Evolutionary conservation across 164 flowering plant genomes (phyloP).

Genomic region (Dillenia suffruticosa): DNA sequence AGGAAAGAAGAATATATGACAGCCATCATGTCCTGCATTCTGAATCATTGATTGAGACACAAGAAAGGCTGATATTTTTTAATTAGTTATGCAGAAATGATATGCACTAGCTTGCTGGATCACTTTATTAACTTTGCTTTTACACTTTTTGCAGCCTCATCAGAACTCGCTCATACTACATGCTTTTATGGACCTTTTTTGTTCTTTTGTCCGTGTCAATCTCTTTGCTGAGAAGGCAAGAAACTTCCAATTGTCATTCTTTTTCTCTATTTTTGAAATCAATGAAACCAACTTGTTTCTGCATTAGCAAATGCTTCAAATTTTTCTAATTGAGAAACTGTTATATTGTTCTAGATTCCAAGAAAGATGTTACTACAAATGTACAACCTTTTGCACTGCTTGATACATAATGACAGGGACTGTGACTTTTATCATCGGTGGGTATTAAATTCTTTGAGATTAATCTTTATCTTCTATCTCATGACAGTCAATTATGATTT

Average conservation of each 20-base stretch:
- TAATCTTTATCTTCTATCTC: too few relatives aligned
- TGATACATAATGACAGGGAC: slow-evolving; percentile 77
- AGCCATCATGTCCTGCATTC: too few relatives aligned
- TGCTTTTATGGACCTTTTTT: slow-evolving; percentile 98
- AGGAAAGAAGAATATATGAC: too few relatives aligned
- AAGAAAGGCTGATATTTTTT: too few relatives aligned
- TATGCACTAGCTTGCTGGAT: too few relatives aligned
- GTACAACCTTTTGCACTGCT: slow-evolving; percentile 82
- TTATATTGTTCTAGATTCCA: slow-evolving; percentile 54
- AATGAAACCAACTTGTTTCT: too few relatives aligned
- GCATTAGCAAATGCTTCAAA: too few relatives aligned
- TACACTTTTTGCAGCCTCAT: slow-evolving; percentile 80
- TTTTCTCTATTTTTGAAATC: neutral
- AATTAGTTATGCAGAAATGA: too few relatives aligned
- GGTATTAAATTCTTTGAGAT: slow-evolving; percentile 2
- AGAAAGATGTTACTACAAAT: slow-evolving; percentile 94
- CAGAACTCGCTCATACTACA: slow-evolving; percentile 92
- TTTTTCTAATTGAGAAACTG: too few relatives aligned
- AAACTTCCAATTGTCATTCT: slow-evolving; percentile 3
- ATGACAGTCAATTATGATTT: too few relatives aligned
- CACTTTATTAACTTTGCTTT: too few relatives aligned
- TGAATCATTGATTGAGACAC: too few relatives aligned
- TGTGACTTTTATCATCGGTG: slow-evolving; percentile 96
- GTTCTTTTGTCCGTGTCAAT: slow-evolving; percentile 87
- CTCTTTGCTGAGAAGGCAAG: slow-evolving; percentile 85